Evolutionary conservation across 1,284 basidiomycete genomes (phyloP), one percentile per base, ranked within the genome.

Genomic region (Malassezia vespertilionis): DNA sequence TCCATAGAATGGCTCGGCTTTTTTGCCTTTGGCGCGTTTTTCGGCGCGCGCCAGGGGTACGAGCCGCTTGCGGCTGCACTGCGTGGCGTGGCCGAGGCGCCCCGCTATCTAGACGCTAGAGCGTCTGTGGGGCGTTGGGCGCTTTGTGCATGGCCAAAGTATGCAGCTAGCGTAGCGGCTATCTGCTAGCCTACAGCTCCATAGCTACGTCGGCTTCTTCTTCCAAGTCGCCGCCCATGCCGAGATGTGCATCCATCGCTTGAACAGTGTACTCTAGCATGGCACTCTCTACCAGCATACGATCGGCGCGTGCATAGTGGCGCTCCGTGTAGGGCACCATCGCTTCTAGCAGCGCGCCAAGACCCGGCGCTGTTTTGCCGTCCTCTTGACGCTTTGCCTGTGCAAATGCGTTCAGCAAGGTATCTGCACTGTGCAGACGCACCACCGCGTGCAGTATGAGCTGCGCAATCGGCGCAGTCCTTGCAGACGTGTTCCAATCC

Each of bases 281-380:
- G 62, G 86, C 90, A 67, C 85, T 89, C 67, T 96, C 91, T 72
- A 91, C 84, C 33, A 91, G 77, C 48, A 91, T 74, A 59, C 82
- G 79, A 57, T 93, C 87, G 68, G 90, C 79, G 52, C 91, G 76
- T 23, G 80, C 74, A 36, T 90, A 79, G 73, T 97, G 91, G 36
- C 91, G 78, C 69, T 91, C 86, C 9, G 89, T 91, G 71, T 97
- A 97, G 8, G 91, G 87, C 44, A 95, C 78, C 44, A 95, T 74
- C 2, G 80, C 83, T 36, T 90, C 86, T 5, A 95, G 72, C 46
- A 93, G 71, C 50, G 89, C 85, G 0, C 45, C 53, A 15, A 70
- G 39, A 40, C 62, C 42, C 17, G 47, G 44, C 10, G 46, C 8
- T 27, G 42, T 33, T 27, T 43, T 22, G 11, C 42, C 32, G 0